Evolutionary conservation across 2,329 filamentous ascomycete species (phyloP).

Genomic region (Cladophialophora yegresii): DNA sequence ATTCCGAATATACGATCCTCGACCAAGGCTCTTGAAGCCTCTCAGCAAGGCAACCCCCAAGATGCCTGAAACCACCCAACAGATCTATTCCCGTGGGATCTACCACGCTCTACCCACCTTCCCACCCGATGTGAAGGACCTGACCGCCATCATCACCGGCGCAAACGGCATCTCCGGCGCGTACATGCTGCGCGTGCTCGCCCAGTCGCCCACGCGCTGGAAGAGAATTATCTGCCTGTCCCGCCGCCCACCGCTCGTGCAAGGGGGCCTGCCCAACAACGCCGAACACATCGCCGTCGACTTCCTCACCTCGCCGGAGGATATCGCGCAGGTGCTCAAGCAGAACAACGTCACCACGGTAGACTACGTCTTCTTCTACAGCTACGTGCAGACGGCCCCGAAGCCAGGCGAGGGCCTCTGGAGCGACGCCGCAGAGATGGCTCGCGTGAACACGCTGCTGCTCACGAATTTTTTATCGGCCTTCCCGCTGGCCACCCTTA

Average conservation of each 20-base stretch:
- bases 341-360: constrained; percentile 37
- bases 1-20: neutral
- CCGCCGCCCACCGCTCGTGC: constrained; percentile 49
- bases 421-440: constrained; percentile 54
- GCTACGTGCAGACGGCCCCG: constrained; percentile 54
- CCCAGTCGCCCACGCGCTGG: constrained; percentile 52
- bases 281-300: constrained; percentile 48
- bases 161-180: constrained; percentile 58
- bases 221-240: constrained; percentile 55
- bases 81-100: constrained; percentile 44
- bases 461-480: constrained; percentile 53
- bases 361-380: constrained; percentile 57
- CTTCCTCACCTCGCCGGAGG: constrained; percentile 38
- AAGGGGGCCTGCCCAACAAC: constrained; percentile 42
- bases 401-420: constrained; percentile 50
- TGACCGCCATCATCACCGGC: constrained; percentile 57
- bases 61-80: constrained; percentile 7
- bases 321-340: constrained; percentile 38
- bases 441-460: constrained; percentile 49
- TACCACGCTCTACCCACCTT: constrained; percentile 54
- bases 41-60: neutral
- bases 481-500: constrained; percentile 46
- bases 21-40: neutral
- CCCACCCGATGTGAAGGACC: constrained; percentile 44
- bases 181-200: constrained; percentile 54